Evolutionary conservation across 2,329 filamentous ascomycete species (phyloP).

Genomic region (Monascus ruber): DNA sequence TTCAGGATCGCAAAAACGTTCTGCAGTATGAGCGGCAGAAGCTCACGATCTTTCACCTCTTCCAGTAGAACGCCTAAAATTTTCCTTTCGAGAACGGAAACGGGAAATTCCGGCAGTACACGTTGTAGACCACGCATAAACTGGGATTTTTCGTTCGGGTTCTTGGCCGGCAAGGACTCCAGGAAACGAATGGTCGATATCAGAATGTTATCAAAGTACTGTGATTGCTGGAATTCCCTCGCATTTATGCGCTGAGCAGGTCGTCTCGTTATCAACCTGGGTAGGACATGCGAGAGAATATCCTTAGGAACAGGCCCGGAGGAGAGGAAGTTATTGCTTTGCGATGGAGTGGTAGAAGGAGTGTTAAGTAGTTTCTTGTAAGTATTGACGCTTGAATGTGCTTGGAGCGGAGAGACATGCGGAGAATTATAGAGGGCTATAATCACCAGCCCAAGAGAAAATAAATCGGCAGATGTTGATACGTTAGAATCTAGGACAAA

Average conservation of each 20-base stretch:
- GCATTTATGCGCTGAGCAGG: slow-evolving; percentile 81
- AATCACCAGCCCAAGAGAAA: slow-evolving; percentile 80
- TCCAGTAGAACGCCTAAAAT: slow-evolving; percentile 79
- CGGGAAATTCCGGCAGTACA: slow-evolving; percentile 84
- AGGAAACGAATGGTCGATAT: slow-evolving; percentile 94
- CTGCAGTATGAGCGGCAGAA: slow-evolving; percentile 73
- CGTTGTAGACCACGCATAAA: slow-evolving; percentile 83
- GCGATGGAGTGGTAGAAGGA: slow-evolving; percentile 65
- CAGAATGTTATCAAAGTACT: slow-evolving; percentile 93
- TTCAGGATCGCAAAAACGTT: slow-evolving; percentile 87
- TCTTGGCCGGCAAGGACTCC: slow-evolving; percentile 84
- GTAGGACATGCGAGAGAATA: slow-evolving; percentile 62
- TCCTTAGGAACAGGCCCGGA: slow-evolving; percentile 70
- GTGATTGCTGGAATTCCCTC: slow-evolving; percentile 83
- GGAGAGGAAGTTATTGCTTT: slow-evolving; percentile 73
- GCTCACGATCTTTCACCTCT: slow-evolving; percentile 83
- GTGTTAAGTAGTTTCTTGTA: slow-evolving; percentile 79
- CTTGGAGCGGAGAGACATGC: slow-evolving; percentile 74
- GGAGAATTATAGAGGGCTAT: slow-evolving; percentile 91
- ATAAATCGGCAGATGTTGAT: slow-evolving; percentile 77
- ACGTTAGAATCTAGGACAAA: slow-evolving; percentile 87
- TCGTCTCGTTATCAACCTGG: slow-evolving; percentile 73
- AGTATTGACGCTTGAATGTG: slow-evolving; percentile 65
- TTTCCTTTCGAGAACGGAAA: slow-evolving; percentile 89
- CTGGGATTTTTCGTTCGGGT: slow-evolving; percentile 74